phyloP scores from a whole-genome alignment of 805 yeast species.

The Metschnikowia henanensis region DNA sequence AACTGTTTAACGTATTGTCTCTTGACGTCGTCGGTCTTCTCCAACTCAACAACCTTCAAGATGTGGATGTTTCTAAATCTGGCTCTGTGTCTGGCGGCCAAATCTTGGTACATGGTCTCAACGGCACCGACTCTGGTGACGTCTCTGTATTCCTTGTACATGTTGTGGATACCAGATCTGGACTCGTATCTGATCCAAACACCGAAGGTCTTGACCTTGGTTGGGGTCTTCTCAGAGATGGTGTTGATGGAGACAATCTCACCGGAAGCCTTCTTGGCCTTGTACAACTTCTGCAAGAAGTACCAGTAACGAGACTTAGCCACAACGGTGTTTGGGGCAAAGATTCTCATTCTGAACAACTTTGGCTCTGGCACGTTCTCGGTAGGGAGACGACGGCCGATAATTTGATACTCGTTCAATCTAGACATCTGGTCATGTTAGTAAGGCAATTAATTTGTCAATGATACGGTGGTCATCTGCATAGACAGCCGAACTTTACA shows the following conservation, averaged over 20 bases:
- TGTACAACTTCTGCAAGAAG: conserved; percentile 98
- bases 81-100: conserved; percentile 99
- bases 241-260: conserved; percentile 93
- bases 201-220: conserved; percentile 99
- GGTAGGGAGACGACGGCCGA: conserved; percentile 99
- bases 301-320: conserved; percentile 99
- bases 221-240: conserved; percentile 94
- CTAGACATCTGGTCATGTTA: conserved; percentile 65
- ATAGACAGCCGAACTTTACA: too few relatives aligned
- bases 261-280: conserved; percentile 99
- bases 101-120: conserved; percentile 97
- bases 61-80: conserved; percentile 99
- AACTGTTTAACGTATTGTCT: conserved; percentile 99
- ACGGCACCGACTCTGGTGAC: conserved; percentile 99
- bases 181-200: conserved; percentile 99
- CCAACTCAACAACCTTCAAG: conserved; percentile 98
- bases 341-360: conserved; percentile 99
- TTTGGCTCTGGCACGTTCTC: conserved; percentile 99
- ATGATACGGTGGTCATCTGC: too few relatives aligned
- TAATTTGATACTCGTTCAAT: conserved; percentile 99
- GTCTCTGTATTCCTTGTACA: conserved; percentile 99
- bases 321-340: conserved; percentile 98
- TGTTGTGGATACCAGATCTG: conserved; percentile 99
- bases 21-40: conserved; percentile 97
- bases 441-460: conserved; percentile 4